Percentiles rank a stretch among this genome's conserved stretches.
phyloP scores from a whole-genome alignment of 208 protist species.

The Endotrypanum monterogeii region DNA sequence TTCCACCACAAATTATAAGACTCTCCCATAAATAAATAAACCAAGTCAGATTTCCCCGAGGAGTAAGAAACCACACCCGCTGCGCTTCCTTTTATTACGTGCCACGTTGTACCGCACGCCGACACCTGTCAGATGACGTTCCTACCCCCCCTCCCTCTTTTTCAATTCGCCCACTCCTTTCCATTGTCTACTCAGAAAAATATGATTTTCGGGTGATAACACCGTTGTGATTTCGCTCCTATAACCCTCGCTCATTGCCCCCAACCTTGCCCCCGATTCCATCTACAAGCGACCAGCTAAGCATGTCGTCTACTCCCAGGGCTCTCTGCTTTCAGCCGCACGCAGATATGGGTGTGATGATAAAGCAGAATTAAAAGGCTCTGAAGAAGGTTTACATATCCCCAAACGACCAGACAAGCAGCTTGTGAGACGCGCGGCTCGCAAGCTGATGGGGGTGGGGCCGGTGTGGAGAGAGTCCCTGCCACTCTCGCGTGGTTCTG shows the following conservation, averaged over 20 bases:
- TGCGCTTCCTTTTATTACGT: not conserved
- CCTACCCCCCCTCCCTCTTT: not conserved
- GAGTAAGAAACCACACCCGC: not conserved
- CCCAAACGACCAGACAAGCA: slow-evolving; percentile 87
- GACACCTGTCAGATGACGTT: not conserved
- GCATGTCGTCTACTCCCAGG: slow-evolving; percentile 30
- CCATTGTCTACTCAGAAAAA: not conserved
- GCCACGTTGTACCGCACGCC: not conserved
- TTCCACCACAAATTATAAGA: not conserved
- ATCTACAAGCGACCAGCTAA: not conserved
- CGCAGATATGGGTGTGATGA: slow-evolving; percentile 33
- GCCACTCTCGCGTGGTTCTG: slow-evolving; percentile 90
- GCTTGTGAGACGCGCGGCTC: slow-evolving; percentile 93
- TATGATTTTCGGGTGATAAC: not conserved
- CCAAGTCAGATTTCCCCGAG: too few species aligned
- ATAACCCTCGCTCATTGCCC: not conserved
- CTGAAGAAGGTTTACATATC: slow-evolving; percentile 35
- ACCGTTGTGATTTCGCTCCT: not conserved
- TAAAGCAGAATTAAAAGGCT: slow-evolving; percentile 38
- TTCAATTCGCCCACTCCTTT: not conserved
- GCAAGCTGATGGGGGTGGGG: slow-evolving; percentile 79
- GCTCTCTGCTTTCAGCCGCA: slow-evolving; percentile 42
- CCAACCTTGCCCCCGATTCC: not conserved
- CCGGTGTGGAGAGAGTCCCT: slow-evolving; percentile 91
- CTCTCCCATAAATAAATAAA: not conserved